Conservation (phyloP, 352 stramenopile species). For the Phytophthora vignae region DNA sequence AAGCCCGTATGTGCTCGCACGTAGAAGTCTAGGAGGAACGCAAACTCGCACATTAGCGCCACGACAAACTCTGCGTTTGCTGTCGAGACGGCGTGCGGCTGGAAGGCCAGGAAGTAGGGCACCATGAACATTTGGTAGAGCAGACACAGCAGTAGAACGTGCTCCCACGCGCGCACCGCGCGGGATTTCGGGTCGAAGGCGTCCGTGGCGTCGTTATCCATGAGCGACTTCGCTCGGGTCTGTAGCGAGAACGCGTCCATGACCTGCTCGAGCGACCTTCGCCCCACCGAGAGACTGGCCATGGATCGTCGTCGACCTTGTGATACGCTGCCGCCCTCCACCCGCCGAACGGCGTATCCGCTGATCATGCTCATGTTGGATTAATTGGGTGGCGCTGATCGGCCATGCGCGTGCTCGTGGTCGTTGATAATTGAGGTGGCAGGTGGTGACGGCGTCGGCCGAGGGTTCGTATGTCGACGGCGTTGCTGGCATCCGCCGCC, state of each 20-base stretch:
- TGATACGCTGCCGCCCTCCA: slow-evolving; percentile 15
- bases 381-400: not conserved
- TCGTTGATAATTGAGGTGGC: not conserved
- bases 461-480: not conserved
- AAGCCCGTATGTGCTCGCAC: slow-evolving; percentile 66
- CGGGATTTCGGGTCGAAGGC: slow-evolving; percentile 61
- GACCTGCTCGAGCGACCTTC: slow-evolving; percentile 23
- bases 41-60: slow-evolving; percentile 41
- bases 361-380: slow-evolving; percentile 39
- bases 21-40: slow-evolving; percentile 67
- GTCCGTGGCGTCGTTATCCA: slow-evolving; percentile 43
- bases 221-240: slow-evolving; percentile 14
- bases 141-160: slow-evolving; percentile 57
- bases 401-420: slow-evolving; percentile 5
- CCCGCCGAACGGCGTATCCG: slow-evolving; percentile 23
- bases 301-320: slow-evolving; percentile 20
- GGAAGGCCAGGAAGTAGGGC: slow-evolving; percentile 64
- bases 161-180: slow-evolving; percentile 60
- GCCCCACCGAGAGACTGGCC: slow-evolving; percentile 21
- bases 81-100: slow-evolving; percentile 15
- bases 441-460: not conserved
- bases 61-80: slow-evolving; percentile 39
- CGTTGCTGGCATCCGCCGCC: not conserved
- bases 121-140: slow-evolving; percentile 67
- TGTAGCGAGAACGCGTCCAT: slow-evolving; percentile 27